Base-by-base conservation (phyloP, 192 early-diverging fungal species). In the Linnemannia exigua region DNA sequence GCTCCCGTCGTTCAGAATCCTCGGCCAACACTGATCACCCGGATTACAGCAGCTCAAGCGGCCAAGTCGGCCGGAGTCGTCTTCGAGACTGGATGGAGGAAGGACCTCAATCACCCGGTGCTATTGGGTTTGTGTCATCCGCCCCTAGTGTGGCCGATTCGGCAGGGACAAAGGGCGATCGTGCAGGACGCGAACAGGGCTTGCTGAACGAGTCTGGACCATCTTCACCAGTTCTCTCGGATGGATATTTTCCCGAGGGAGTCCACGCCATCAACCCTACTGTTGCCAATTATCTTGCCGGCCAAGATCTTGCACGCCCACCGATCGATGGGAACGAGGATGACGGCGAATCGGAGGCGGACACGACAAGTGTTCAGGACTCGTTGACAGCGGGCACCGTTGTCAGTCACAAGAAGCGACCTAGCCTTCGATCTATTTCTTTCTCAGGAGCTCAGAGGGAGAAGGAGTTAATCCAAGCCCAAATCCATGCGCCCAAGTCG, bases 261-360 rank as follows among this genome's bases (percentile, higher is more conserved):
- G 52, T 77, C 19, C 54, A 54, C 38, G 63, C 76, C 33, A 86
- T 86, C 70, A 76, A 77, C 61, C 76, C 79, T n/a, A 86, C 63
- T 3, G 79, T 80, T 19, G 84, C 79, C 71, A 86, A 77, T 25
- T 86, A 80, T 61, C 75, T 86, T 58, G 74, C 84, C 36, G 67
- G 89, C 41, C 73, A 74, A 69, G 72, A 88, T 70, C 67, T 79
- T 75, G n/a, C 66, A 16, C 77, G 79, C 20, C 47, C 80, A 16
- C 22, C 74, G 17, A 54, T 71, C 33, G 74, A 80, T 14, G 70
- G 74, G 35, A 61, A 35, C 9, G 80, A 86, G 36, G 89, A 89
- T 9, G 88, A 89, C 38, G 67, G 79, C 0, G 88, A 91, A 28
- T 86, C 87, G 1, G 89, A 90, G 38, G 72, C 77, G 31, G 84